A percentile compares a stretch with the other conserved stretches of the same genome.
Conservation (phyloP, 1,284 basidiomycete genomes). For the Mixia osmundae region DNA sequence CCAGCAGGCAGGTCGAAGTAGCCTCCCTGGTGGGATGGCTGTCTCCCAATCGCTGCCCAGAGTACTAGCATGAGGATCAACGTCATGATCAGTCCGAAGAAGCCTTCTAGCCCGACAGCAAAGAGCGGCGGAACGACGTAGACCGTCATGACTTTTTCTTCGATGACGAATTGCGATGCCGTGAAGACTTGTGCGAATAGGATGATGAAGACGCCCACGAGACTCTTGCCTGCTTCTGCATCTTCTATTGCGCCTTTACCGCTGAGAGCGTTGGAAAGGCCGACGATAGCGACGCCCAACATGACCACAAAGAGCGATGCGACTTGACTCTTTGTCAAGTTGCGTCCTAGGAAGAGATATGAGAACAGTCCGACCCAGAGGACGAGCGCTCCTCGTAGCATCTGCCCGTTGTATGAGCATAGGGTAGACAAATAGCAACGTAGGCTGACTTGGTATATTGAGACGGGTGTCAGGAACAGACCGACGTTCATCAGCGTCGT, state of each 20-base stretch:
- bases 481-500: slow-evolving; percentile 25
- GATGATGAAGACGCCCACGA: slow-evolving; percentile 56
- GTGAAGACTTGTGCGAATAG: slow-evolving; percentile 83
- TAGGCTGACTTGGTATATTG: slow-evolving; percentile 30
- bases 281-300: slow-evolving; percentile 69
- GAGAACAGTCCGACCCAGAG: slow-evolving; percentile 86
- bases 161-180: slow-evolving; percentile 22
- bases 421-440: too few relatives aligned
- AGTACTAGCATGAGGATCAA: slow-evolving; percentile 49
- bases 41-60: slow-evolving; percentile 25
- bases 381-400: slow-evolving; percentile 89
- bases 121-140: slow-evolving; percentile 71
- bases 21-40: slow-evolving; percentile 33
- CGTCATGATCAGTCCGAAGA: slow-evolving; percentile 66
- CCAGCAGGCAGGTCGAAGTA: slow-evolving; percentile 84
- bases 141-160: slow-evolving; percentile 50
- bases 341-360: slow-evolving; percentile 69
- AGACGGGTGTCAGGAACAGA: slow-evolving; percentile 25
- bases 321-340: slow-evolving; percentile 41
- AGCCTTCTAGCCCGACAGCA: slow-evolving; percentile 81
- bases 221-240: slow-evolving; percentile 26
- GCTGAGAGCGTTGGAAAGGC: slow-evolving; percentile 66
- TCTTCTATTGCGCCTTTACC: slow-evolving; percentile 37
- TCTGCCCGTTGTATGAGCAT: too few relatives aligned
- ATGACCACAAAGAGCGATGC: slow-evolving; percentile 73